Conservation (phyloP, 1,284 basidiomycete species). For the Caloboletus firmus region DNA sequence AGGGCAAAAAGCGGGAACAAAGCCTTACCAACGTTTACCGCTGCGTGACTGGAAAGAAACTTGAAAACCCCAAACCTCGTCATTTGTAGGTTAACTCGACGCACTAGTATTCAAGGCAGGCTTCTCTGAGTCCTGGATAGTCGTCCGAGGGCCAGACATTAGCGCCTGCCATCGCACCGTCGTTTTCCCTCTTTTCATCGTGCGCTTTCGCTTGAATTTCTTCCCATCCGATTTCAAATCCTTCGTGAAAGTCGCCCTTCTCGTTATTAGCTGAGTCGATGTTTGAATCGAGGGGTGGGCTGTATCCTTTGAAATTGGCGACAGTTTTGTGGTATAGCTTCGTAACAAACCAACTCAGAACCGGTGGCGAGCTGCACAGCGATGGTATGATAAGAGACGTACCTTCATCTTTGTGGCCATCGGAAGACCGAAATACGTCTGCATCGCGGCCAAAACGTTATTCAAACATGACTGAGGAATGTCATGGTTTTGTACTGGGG, state of each 20-base stretch:
- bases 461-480: constrained; percentile 59
- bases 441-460: constrained; percentile 51
- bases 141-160: constrained; percentile 47
- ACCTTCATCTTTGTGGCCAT: constrained; percentile 62
- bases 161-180: constrained; percentile 57
- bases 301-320: constrained; percentile 82
- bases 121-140: constrained; percentile 22
- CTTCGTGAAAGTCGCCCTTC: constrained; percentile 82
- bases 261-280: constrained; percentile 56
- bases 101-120: constrained; percentile 32
- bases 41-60: constrained; percentile 45
- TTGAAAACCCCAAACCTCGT: neutral
- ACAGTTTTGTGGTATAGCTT: constrained; percentile 72
- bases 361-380: neutral
- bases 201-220: constrained; percentile 39
- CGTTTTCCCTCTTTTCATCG: constrained; percentile 36
- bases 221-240: constrained; percentile 81
- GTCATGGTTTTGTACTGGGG: constrained; percentile 69
- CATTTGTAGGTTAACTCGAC: constrained; percentile 1
- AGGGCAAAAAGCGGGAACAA: constrained; percentile 86
- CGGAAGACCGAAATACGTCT: constrained; percentile 67
- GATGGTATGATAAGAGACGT: constrained; percentile 11
- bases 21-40: constrained; percentile 60
- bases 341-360: neutral
- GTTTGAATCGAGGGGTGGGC: constrained; percentile 63